phyloP scores from a whole-genome alignment of 495 filamentous ascomycete species.

The Talaromyces wortmannii region DNA sequence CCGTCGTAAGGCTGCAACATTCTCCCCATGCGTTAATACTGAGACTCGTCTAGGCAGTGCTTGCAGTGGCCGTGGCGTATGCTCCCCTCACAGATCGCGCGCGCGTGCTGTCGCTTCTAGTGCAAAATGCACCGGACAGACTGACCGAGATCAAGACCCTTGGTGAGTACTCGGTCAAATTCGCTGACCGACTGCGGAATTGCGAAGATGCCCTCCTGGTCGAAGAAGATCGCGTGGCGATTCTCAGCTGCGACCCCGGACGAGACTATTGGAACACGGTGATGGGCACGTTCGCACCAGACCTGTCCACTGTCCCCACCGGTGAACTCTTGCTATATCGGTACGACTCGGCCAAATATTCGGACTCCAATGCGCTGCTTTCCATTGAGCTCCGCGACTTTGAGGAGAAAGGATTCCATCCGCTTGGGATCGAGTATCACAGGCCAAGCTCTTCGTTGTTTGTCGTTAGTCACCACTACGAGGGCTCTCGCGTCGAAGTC shows the following conservation, averaged over 20 bases:
- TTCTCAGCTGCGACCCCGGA: slow-evolving; percentile 34
- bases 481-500: slow-evolving; percentile 38
- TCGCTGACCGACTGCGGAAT: slow-evolving; percentile 29
- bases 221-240: slow-evolving; percentile 23
- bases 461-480: slow-evolving; percentile 15
- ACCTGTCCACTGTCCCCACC: slow-evolving; percentile 8
- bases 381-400: slow-evolving; percentile 24
- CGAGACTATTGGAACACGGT: slow-evolving; percentile 42
- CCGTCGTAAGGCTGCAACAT: too few relatives aligned
- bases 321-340: slow-evolving; percentile 29
- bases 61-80: too few relatives aligned
- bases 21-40: too few relatives aligned
- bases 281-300: slow-evolving; percentile 29
- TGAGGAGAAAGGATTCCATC: slow-evolving; percentile 29
- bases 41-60: too few relatives aligned
- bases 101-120: neutral
- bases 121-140: slow-evolving; percentile 15
- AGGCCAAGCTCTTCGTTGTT: slow-evolving; percentile 25
- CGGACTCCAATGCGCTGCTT: slow-evolving; percentile 14
- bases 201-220: slow-evolving; percentile 39
- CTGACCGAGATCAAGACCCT: slow-evolving; percentile 19
- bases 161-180: slow-evolving; percentile 19
- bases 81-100: too few relatives aligned
- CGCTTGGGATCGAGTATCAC: slow-evolving; percentile 36
- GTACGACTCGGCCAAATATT: slow-evolving; percentile 15